Evolutionary conservation across 2,329 filamentous ascomycete genomes (phyloP), one percentile per base, ranked within the genome.

Genomic region (Dothideomycetidae sp.): DNA sequence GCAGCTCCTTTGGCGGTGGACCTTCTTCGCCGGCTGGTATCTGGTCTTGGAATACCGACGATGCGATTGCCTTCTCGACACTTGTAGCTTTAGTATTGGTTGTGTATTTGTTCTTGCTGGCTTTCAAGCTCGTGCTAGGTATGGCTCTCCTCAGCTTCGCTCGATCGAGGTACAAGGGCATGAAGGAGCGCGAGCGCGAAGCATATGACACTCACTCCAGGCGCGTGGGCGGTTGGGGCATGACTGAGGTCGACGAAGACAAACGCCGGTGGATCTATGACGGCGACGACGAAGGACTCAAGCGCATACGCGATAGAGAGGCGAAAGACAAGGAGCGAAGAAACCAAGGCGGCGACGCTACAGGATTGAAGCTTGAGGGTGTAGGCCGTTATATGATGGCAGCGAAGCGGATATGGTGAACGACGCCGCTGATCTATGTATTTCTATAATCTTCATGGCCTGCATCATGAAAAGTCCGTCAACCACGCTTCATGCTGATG

Each of bases 321-420:
- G 75, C 78, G 43, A 71, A 73, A 51, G 65, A 71, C 48, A 70
- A 68, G 5, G 72, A 71, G 43, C 45, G 75, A 12, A 46, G 48
- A 34, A 68, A 67, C 15, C 60, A 56, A 42, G 61, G 67, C 28
- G 40, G 33, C 23, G 55, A 58, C 39, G 35, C 15, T 29, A 38
- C 21, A 19, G 36, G 36, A 3, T 69, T 72, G 36, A 74, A 72
- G 54, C 73, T 74, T 58, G 80, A 68, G 51, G 74, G 62, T 54
- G 83, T 75, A 44, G 74, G 68, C 48, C 70, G 90, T 50, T 98
- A 94, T 62, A 84, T 85, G 54, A 94, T 96, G 90, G 78, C 85
- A 49, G 83, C 84, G 1, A 96, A 94, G 68, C 71, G 90, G 54
- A 98, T 98, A 50, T 98, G 90, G 90, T 96, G 61, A 50, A 18